These are phyloP conservation scores for Tilletia walkeri DNA, from an alignment of 1,284 basidiomycete species.

Conservation along the genomic window DNA sequence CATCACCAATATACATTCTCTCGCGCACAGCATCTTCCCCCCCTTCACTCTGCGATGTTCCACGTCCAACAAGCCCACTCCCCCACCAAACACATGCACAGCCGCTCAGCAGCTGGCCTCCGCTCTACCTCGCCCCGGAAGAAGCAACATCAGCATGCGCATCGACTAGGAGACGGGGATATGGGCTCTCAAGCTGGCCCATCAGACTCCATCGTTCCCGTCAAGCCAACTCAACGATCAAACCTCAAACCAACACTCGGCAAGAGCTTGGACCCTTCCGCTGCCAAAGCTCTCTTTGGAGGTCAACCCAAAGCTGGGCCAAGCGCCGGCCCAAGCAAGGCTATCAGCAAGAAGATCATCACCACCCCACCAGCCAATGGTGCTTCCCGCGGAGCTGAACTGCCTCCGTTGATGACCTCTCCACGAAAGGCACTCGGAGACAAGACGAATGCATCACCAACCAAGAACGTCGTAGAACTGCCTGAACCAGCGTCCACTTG, in stretches of 20 bases:
- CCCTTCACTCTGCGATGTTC: not conserved
- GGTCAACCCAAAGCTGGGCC: not conserved
- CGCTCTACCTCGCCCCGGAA: slow-evolving; percentile 13
- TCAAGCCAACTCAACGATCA: slow-evolving; percentile 1
- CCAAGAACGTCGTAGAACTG: not conserved
- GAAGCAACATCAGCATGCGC: slow-evolving; percentile 12
- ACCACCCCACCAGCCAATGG: not conserved
- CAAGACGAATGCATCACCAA: slow-evolving; percentile 14
- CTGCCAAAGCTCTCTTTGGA: slow-evolving; percentile 9
- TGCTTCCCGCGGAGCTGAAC: not conserved
- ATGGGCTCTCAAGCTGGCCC: not conserved
- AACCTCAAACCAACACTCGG: not conserved
- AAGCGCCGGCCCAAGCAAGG: not conserved
- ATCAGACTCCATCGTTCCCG: not conserved
- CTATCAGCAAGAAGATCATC: not conserved
- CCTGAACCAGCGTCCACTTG: not conserved
- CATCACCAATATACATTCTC: not conserved
- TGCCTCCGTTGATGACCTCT: not conserved
- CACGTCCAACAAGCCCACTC: slow-evolving; percentile 6
- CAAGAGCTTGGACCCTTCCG: slow-evolving; percentile 7
- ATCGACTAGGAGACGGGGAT: slow-evolving; percentile 1
- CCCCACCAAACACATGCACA: not conserved
- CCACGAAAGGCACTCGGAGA: slow-evolving; percentile 5
- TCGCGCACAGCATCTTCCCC: too few species aligned
- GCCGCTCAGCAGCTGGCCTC: slow-evolving; percentile 1